Evolutionary conservation across 2,329 filamentous ascomycete genomes (phyloP).

Genomic region (Nothophoma quercina): DNA sequence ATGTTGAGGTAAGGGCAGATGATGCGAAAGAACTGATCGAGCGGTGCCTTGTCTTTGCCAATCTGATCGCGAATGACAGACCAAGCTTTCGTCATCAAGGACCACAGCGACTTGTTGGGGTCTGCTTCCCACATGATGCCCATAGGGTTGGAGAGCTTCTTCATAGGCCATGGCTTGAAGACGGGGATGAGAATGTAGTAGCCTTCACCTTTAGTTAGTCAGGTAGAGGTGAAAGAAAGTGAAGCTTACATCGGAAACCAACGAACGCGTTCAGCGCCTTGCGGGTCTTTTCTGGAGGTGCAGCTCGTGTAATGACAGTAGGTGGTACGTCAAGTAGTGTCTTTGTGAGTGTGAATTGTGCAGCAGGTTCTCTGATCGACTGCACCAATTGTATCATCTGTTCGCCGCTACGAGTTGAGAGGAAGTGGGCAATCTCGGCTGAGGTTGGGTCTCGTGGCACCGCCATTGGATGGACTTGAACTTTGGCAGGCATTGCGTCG

Average conservation of each 20-base stretch:
- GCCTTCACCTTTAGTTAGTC: constrained; percentile 51
- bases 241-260: constrained; percentile 44
- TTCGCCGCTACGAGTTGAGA: constrained; percentile 21
- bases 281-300: constrained; percentile 23
- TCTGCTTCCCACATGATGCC: constrained; percentile 60
- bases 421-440: constrained; percentile 24
- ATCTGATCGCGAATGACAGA: constrained; percentile 61
- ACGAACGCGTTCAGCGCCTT: constrained; percentile 49
- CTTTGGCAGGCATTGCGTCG: neutral
- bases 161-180: constrained; percentile 60
- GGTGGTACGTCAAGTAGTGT: constrained; percentile 15
- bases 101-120: constrained; percentile 60
- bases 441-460: constrained; percentile 17
- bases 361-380: constrained; percentile 20
- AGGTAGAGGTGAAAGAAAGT: neutral
- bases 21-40: constrained; percentile 58
- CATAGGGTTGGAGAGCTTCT: constrained; percentile 60
- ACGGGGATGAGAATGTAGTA: constrained; percentile 54
- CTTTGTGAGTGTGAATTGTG: constrained; percentile 24
- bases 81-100: constrained; percentile 63
- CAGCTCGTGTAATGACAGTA: neutral
- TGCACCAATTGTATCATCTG: constrained; percentile 29
- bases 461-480: neutral
- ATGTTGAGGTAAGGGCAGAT: constrained; percentile 58
- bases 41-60: constrained; percentile 56